These are phyloP conservation scores for Dillenia suffruticosa DNA, from an alignment of 164 flowering plant genomes.

Conservation along the genomic window DNA sequence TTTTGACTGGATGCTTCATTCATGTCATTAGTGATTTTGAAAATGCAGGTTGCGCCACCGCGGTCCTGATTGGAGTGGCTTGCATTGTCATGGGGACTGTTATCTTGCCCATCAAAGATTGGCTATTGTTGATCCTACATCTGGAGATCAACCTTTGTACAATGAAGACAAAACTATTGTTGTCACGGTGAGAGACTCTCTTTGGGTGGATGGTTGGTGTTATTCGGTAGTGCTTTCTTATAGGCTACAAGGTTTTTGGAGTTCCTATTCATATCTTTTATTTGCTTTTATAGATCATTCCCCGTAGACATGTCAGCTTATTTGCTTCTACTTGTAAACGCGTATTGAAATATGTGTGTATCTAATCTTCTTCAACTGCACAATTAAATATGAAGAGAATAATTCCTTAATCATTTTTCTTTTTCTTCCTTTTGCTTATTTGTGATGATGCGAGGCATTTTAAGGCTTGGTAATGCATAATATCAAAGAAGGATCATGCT, in stretches of 20 bases:
- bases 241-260: neutral
- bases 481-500: too few relatives aligned
- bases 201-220: neutral
- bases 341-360: too few relatives aligned
- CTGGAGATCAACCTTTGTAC: conserved; percentile 94
- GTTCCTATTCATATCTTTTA: too few relatives aligned
- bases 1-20: neutral
- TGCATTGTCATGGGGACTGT: conserved; percentile 66
- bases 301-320: too few relatives aligned
- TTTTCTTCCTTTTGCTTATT: too few relatives aligned
- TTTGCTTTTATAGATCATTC: neutral
- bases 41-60: conserved; percentile 65
- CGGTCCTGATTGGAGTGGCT: conserved; percentile 98
- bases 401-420: too few relatives aligned
- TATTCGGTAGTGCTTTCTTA: neutral
- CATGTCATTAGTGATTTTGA: neutral
- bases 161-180: conserved; percentile 81
- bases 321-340: too few relatives aligned
- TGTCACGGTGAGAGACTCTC: conserved; percentile 58
- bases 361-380: too few relatives aligned
- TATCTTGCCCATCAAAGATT: conserved; percentile 90
- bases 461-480: too few relatives aligned
- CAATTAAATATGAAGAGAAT: too few relatives aligned
- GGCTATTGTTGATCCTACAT: conserved; percentile 89
- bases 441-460: too few relatives aligned